Conservation (phyloP, 2,329 filamentous ascomycete species). For the Trichoderma polysporum region DNA sequence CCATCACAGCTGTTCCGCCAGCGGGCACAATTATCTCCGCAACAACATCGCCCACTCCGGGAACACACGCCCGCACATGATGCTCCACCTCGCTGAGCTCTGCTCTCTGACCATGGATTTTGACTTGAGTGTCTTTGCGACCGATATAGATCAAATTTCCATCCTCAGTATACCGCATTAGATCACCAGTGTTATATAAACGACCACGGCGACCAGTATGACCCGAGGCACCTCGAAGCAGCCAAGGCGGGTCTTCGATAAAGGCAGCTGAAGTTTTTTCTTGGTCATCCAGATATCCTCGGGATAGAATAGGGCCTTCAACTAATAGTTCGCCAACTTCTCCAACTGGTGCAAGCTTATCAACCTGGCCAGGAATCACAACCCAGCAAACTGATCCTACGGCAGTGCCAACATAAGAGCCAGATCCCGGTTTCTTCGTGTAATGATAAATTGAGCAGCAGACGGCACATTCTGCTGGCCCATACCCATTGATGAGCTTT, state of each 20-base stretch:
- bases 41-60: too few species aligned
- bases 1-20: too few species aligned
- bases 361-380: too few species aligned
- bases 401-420: too few species aligned
- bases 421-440: too few species aligned
- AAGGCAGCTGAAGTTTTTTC: background rate
- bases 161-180: too few species aligned
- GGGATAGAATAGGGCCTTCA: background rate
- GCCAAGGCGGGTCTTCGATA: background rate
- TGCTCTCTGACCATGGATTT: background rate
- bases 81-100: background rate
- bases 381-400: background rate
- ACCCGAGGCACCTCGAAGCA: too few species aligned
- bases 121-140: background rate
- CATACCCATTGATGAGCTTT: constrained; percentile 30
- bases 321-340: background rate
- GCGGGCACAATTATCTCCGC: too few species aligned
- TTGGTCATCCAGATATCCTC: background rate
- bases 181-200: too few species aligned
- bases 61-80: background rate
- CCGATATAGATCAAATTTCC: background rate
- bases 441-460: constrained; percentile 28
- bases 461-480: constrained; percentile 23
- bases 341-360: background rate
- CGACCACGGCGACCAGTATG: too few species aligned